phyloP scores from a whole-genome alignment of 805 yeast species.

The Pichia pseudocactophila region DNA sequence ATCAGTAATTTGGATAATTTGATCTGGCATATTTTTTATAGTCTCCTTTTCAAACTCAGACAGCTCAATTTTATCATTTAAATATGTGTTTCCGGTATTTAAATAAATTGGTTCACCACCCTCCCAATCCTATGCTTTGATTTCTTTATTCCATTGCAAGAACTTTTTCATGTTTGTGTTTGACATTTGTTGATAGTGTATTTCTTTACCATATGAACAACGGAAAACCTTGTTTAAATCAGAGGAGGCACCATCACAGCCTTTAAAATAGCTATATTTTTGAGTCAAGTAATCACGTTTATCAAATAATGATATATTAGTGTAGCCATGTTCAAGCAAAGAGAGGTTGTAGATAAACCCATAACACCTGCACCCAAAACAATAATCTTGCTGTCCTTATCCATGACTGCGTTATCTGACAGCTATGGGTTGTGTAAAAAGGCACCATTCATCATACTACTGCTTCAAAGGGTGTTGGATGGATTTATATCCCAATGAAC shows the following conservation, averaged over 20 bases:
- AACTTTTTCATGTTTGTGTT: slow-evolving; percentile 12
- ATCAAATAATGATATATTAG: slow-evolving; percentile 15
- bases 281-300: slow-evolving; percentile 11
- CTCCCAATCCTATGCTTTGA: slow-evolving; percentile 12
- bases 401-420: background rate
- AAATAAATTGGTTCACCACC: slow-evolving; percentile 14
- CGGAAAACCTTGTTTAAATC: slow-evolving; percentile 19
- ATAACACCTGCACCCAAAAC: slow-evolving; percentile 44
- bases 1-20: slow-evolving; percentile 7
- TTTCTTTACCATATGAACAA: slow-evolving; percentile 14
- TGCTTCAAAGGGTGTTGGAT: no score
- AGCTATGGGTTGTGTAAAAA: no score
- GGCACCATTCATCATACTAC: no score
- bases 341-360: slow-evolving; percentile 37
- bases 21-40: slow-evolving; percentile 12
- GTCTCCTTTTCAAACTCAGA: slow-evolving; percentile 10
- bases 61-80: slow-evolving; percentile 8
- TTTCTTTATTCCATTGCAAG: slow-evolving; percentile 15
- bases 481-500: no score
- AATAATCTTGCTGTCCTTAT: slow-evolving; percentile 14
- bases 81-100: slow-evolving; percentile 14
- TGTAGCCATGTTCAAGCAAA: slow-evolving; percentile 14
- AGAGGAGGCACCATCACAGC: slow-evolving; percentile 18
- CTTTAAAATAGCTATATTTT: slow-evolving; percentile 14
- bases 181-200: slow-evolving; percentile 15